Conservation (phyloP, 208 protist genomes). For the Trichomonas tenax region DNA sequence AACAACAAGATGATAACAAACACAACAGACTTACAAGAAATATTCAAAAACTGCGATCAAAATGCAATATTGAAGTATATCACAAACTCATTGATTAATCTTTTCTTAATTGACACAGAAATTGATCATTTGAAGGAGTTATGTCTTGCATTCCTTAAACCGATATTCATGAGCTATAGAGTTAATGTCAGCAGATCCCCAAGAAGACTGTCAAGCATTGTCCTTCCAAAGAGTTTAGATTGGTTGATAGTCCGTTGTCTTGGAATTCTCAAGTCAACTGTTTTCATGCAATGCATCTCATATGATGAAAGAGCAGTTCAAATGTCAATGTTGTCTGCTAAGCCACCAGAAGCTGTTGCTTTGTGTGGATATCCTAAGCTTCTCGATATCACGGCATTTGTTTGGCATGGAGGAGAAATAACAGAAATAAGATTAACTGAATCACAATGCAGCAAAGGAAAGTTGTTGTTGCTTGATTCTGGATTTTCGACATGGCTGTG, state of each 20-base stretch:
- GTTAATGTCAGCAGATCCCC: background rate
- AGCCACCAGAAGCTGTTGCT: background rate
- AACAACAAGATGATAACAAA: background rate
- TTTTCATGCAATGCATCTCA: background rate
- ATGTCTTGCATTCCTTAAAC: background rate
- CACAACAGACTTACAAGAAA: background rate
- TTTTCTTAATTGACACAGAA: background rate
- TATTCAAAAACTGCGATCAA: background rate
- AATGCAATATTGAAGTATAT: background rate
- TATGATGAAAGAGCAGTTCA: background rate
- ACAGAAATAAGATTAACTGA: background rate
- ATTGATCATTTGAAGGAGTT: background rate
- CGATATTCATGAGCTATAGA: background rate
- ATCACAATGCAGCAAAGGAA: background rate
- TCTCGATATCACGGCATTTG: background rate
- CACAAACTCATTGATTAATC: background rate
- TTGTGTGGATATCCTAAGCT: background rate
- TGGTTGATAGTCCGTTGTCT: background rate
- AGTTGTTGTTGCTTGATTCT: background rate
- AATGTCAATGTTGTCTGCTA: background rate
- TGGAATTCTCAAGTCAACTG: background rate
- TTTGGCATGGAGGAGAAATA: background rate
- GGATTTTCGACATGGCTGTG: background rate
- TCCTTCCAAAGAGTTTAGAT: background rate
- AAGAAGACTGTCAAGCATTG: background rate